Base-by-base conservation (phyloP, 192 early-diverging fungal genomes). In the Coemansia guatemalensis region DNA sequence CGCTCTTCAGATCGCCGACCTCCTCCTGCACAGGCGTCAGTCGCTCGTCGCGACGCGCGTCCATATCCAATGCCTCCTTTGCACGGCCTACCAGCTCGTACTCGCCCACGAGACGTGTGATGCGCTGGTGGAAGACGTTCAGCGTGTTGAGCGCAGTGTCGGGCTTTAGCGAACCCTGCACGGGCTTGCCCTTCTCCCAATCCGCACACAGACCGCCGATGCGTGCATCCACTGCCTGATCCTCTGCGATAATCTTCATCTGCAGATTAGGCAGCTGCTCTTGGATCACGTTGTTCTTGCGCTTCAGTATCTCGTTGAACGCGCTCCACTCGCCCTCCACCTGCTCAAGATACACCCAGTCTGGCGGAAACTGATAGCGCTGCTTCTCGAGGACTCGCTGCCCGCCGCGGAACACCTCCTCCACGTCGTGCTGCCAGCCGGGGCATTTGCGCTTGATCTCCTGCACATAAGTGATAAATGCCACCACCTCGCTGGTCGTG, bases 291-390 rank as follows among this genome's bases (percentile, higher is more conserved):
- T 88, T 88, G 68, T 92, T 90, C 87, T 98, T 97, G 71, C 90
- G 85, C 53, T 81, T 82, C 33, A 98, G 69, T 58, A 99, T 97
- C 81, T 97, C 92, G 69, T 91, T 94, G 58, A 99, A 96, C 3
- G 96, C 91, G 69, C 90, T 92, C 94, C 96, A 98, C 76, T 98
- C 98, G 68, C 96, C 95, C 47, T 95, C 95, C 17, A 98, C 84
- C 64, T 97, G 93, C 56, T 97, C 98, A 32, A 92, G 82, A 71
- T 95, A 92, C 47, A 98, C 71, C 96, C 97, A 99, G 69, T 99
- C 95, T 32, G 62, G 71, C n/a, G 95, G 93, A 75, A 96, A 97
- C 73, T 92, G 89, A 82, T 86, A 99, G 47, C 97, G 84, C 75
- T 96, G 95, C 54, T 90, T 86, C 65, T 97, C 93, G 23, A 99